phyloP scores from a whole-genome alignment of 2,329 filamentous ascomycete species.

The Diplodia sapinea region DNA sequence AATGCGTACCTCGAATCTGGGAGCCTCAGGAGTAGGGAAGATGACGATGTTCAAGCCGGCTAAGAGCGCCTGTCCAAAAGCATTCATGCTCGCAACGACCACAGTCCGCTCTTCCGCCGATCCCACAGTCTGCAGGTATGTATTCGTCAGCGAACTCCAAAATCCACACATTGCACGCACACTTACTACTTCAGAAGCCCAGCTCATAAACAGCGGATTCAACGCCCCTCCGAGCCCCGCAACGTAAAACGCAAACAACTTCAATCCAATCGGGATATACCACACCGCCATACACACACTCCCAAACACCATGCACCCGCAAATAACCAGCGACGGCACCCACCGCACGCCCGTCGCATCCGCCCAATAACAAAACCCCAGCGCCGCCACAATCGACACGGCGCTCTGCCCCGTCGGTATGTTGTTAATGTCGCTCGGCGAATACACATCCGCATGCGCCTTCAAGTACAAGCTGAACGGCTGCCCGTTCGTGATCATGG shows the following conservation, averaged over 20 bases:
- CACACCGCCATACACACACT: slow-evolving; percentile 6
- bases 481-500: slow-evolving; percentile 21
- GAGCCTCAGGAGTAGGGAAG: slow-evolving; percentile 1
- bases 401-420: slow-evolving; percentile 15
- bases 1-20: slow-evolving; percentile 4
- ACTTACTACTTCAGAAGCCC: slow-evolving; percentile 13
- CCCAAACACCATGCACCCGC: slow-evolving; percentile 1
- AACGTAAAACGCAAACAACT: slow-evolving; percentile 15
- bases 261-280: slow-evolving; percentile 4
- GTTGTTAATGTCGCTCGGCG: slow-evolving; percentile 23
- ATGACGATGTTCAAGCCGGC: slow-evolving; percentile 13
- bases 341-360: neutral
- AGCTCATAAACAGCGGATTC: slow-evolving; percentile 16
- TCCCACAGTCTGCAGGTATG: neutral
- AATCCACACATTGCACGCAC: neutral
- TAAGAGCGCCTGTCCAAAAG: neutral
- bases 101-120: slow-evolving; percentile 19
- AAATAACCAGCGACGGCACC: neutral
- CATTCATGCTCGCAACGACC: slow-evolving; percentile 8
- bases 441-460: neutral
- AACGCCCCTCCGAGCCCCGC: neutral
- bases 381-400: slow-evolving; percentile 4
- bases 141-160: neutral
- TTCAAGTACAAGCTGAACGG: slow-evolving; percentile 4
- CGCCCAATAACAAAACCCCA: slow-evolving; percentile 6